These are phyloP conservation scores for Discostella stelligeroides DNA, from an alignment of 108 stramenopile species.

Conservation along the genomic window DNA sequence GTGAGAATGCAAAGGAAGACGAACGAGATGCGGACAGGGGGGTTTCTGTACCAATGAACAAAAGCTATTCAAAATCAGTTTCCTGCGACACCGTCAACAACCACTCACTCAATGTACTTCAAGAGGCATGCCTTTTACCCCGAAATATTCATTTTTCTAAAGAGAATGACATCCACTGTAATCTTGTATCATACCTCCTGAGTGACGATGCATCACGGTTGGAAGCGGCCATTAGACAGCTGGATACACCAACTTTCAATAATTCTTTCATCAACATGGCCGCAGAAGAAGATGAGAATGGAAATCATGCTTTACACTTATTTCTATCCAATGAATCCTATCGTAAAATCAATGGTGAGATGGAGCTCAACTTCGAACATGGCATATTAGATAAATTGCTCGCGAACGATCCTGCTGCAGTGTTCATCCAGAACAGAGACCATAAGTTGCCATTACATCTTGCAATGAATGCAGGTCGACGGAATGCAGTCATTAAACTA, in stretches of 20 bases:
- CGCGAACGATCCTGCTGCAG: constrained; percentile 5
- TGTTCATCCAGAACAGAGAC: constrained; percentile 13
- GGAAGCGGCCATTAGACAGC: constrained; percentile 14
- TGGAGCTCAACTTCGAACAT: not conserved
- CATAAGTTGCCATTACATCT: constrained; percentile 24
- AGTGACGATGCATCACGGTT: constrained; percentile 7
- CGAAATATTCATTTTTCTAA: constrained; percentile 7
- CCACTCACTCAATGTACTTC: constrained; percentile 28
- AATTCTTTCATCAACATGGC: not conserved
- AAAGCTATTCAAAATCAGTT: no score
- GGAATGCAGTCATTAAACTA: constrained; percentile 7
- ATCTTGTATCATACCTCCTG: constrained; percentile 11
- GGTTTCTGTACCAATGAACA: no score
- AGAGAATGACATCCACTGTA: no score
- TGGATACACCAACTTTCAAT: no score
- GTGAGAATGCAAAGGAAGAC: constrained; percentile 25
- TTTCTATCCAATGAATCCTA: constrained; percentile 40
- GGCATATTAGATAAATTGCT: constrained; percentile 5
- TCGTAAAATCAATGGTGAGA: not conserved
- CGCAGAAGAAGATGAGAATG: constrained; percentile 26
- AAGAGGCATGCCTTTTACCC: constrained; percentile 37
- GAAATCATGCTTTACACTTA: constrained; percentile 37
- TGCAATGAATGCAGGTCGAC: constrained; percentile 35
- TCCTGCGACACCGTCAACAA: no score
- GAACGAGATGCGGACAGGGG: not conserved